Base-by-base conservation (phyloP, 1,284 basidiomycete species). In the Thelephora terrestris region DNA sequence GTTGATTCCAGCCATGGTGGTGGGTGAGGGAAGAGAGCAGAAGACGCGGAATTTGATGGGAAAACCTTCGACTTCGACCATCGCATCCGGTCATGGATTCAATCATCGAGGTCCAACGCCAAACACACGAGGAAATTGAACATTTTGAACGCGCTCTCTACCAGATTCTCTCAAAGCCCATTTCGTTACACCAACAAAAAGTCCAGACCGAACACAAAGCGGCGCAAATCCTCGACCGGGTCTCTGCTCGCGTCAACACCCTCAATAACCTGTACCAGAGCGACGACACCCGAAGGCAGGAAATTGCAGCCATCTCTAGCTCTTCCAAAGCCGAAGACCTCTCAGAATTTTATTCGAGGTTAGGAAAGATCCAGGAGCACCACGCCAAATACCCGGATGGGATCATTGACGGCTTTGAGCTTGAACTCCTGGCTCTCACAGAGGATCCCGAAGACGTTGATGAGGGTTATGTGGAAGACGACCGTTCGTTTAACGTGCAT, bases 91-190 rank as follows among this genome's bases (percentile, higher is more conserved):
- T 57, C 53, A 94, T 96, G 89, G 87, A 94, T 74, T 94, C 91
- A 45, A 75, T 92, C 58, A 75, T 96, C 63, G 95, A 99, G 68
- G 75, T 90, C 23, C 90, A 94, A 60, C 81, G 95, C 42, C 91
- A 93, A 58, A 89, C 85, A 7, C 94, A 98, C 67, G 93, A 98
- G 70, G 94, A 97, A 66, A 78, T 91, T 24, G 95, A 99, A 70
- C 81, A 90, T 51, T 91, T 93, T 57, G 89, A 88, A 58, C 70
- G 76, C 43, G 83, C 79, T 4, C 73, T 89, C 7, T 85, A 82
- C 54, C 78, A 76, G 2, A 68, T 88, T 2, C 74, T 89, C 24
- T 85, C 86, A 7, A 73, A 82, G 48, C 75, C 73, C 44, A 69
- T 75, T 52, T 57, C 73, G 5, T 72, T 74, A 5, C 85, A 88